Evolutionary conservation across 1,284 basidiomycete genomes (phyloP), one percentile per base, ranked within the genome.

Genomic region (Mycena citricolor): DNA sequence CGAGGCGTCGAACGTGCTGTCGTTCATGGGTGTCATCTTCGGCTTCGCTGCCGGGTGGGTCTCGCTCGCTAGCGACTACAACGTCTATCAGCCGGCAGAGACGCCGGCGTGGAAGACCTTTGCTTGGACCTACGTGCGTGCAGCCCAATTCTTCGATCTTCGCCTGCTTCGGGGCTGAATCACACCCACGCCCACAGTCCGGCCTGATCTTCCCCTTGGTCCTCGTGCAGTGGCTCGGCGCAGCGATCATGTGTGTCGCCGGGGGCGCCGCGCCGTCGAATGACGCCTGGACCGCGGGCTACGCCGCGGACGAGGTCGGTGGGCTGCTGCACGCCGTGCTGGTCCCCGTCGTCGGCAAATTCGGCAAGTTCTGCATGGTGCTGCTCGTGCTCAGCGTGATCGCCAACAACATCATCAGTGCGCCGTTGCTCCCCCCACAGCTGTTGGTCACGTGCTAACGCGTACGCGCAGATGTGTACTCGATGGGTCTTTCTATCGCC

Each of bases 351-450:
- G 48, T 50, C 5, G 79, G 79, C 17, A 79, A 82, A 31, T 94
- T 94, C 59, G 89, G 90, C 3, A 86, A 89, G 59, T 91, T 97
- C 69, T 71, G 95, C 47, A 89, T 87, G 19, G 88, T 94, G 16
- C 65, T 88, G 42, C 71, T 93, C 42, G 85, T 84, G 40, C 68
- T 94, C 19, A 49, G 47, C 34, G 47, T 53, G 11, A 42, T 53
- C 4, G 51, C 51, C 35, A 53, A 53, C 21, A 53, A 54, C 16
- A 54, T 54, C 23, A 49, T 50, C 44, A 54, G 44, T 47, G 38
- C 42, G 49, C 47, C 22, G n/a, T 16, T 20, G 12, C 21, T 16
- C 32, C 32, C 17, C 21, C 16, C 36, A 16, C 19, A n/a, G 1
- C 16, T 5, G 8, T 12, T 23, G 16, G 20, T 30, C 7, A 40